A percentile compares a stretch with the other conserved stretches of the same genome.
These are phyloP conservation scores for Arctostaphylos glauca DNA, from an alignment of 148 eudicot species.

Conservation along the genomic window DNA sequence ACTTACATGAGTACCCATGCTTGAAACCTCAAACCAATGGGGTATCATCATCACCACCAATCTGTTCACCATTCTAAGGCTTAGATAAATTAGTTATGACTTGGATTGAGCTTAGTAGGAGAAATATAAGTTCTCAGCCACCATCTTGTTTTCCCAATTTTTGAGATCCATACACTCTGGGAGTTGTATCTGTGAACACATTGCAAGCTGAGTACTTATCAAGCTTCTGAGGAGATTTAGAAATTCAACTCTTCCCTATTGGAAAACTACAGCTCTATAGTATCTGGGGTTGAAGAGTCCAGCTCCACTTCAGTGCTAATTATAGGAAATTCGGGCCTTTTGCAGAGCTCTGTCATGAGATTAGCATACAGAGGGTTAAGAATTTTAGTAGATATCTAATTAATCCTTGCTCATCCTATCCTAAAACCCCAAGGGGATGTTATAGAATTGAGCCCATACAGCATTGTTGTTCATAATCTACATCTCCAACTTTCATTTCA, in stretches of 20 bases:
- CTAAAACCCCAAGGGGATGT: not conserved
- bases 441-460: not conserved
- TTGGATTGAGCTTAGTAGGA: too few relatives aligned
- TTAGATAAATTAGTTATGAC: too few relatives aligned
- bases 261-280: not conserved
- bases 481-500: not conserved
- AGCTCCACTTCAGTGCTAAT: not conserved
- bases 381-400: not conserved
- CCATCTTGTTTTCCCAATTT: too few relatives aligned
- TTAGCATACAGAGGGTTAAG: not conserved
- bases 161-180: too few relatives aligned
- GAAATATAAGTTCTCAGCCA: too few relatives aligned
- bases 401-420: not conserved
- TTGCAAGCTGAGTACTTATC: too few relatives aligned
- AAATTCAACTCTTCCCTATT: not conserved
- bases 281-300: not conserved
- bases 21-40: too few relatives aligned
- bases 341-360: not conserved
- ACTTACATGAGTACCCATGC: too few relatives aligned
- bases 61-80: too few relatives aligned
- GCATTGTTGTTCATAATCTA: not conserved
- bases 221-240: not conserved
- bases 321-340: not conserved
- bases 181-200: too few relatives aligned
- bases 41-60: too few relatives aligned